phyloP scores from a whole-genome alignment of 345 rosid genomes.

The Zanthoxylum bungeanum region DNA sequence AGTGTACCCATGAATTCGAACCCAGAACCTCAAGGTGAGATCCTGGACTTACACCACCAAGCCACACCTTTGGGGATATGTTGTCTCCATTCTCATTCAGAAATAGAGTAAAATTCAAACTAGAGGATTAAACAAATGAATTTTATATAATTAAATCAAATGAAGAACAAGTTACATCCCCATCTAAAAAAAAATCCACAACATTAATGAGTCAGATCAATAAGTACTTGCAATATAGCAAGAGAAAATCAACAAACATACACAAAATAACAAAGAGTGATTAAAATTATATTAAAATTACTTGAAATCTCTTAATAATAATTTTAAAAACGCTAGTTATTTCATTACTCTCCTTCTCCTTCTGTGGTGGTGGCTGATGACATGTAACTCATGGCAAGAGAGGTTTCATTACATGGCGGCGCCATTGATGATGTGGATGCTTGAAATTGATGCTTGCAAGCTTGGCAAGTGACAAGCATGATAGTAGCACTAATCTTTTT shows the following conservation, averaged over 20 bases:
- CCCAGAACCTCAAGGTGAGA: too few species aligned
- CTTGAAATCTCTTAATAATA: too few species aligned
- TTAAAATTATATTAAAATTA: too few species aligned
- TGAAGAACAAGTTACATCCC: slow-evolving; percentile 15
- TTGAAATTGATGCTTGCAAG: slow-evolving; percentile 69
- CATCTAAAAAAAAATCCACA: slow-evolving; percentile 13
- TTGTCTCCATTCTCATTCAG: background rate
- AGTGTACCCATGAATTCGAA: too few species aligned
- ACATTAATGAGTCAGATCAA: slow-evolving; percentile 16
- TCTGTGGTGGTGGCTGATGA: slow-evolving; percentile 79
- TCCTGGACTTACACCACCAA: too few species aligned
- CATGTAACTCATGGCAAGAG: slow-evolving; percentile 75
- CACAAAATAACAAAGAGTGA: background rate
- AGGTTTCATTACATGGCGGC: slow-evolving; percentile 59
- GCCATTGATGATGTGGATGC: slow-evolving; percentile 27
- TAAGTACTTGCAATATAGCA: slow-evolving; percentile 9
- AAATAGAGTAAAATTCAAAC: background rate
- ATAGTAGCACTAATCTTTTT: slow-evolving; percentile 60
- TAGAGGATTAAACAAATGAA: slow-evolving; percentile 25
- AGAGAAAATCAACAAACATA: slow-evolving; percentile 17
- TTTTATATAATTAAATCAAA: slow-evolving; percentile 17
- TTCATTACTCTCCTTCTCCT: slow-evolving; percentile 47
- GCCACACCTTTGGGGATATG: too few species aligned
- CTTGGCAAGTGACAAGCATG: slow-evolving; percentile 71
- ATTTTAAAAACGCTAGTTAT: too few species aligned